Conservation (phyloP, 352 stramenopile species). For the Phytophthora pseudosyringae region DNA sequence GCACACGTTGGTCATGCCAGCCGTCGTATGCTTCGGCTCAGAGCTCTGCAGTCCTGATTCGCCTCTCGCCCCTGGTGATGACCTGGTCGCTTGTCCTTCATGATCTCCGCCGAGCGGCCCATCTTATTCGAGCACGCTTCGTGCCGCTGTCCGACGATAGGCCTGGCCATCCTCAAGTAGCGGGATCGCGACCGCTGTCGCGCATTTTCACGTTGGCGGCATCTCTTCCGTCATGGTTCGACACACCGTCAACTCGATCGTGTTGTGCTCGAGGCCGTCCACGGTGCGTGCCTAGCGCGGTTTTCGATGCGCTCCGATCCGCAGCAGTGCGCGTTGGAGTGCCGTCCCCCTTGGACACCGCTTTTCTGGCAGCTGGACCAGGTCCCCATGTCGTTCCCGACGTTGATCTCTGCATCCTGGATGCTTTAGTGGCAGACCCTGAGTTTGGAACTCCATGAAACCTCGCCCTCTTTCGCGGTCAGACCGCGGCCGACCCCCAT, state of each 20-base stretch:
- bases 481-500: conserved; percentile 10
- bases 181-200: neutral
- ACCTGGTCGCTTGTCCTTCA: conserved; percentile 16
- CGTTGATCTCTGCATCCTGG: neutral
- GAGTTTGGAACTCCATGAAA: conserved; percentile 6
- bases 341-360: neutral
- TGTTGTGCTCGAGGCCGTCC: neutral
- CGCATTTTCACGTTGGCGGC: neutral
- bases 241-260: neutral
- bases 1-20: neutral
- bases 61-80: neutral
- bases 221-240: neutral
- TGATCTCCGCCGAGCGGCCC: neutral
- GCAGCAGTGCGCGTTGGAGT: neutral
- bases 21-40: neutral
- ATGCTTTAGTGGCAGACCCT: neutral
- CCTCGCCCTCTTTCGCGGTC: conserved; percentile 13
- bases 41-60: neutral
- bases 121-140: conserved; percentile 9
- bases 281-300: neutral
- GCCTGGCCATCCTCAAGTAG: neutral
- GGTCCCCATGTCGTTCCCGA: neutral
- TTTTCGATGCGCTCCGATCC: neutral
- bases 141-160: neutral
- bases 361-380: neutral